Evolutionary conservation across 352 stramenopile genomes (phyloP), one percentile per base, ranked within the genome.

Genomic region (Globisporangium alternatum): DNA sequence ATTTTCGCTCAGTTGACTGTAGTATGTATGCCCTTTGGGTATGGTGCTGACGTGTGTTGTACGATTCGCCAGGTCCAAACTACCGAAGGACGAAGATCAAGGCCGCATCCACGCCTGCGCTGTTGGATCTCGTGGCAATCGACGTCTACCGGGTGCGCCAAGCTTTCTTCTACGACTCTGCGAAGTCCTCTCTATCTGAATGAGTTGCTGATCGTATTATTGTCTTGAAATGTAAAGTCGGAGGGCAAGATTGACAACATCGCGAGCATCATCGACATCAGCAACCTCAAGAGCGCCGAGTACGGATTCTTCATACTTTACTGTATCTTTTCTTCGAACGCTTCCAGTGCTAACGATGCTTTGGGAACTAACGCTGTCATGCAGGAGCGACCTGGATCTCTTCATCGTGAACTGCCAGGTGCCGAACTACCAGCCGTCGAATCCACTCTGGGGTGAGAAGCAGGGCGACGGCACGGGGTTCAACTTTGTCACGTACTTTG

Each of bases 351-450:
- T 48, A 21, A 48, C 43, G 22, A 22, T 25, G n/a, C 31, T 60
- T 22, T 60, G 39, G 5, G 19, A 48, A 48, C 9, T 6, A 41
- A 1, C 49, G 17, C n/a, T 65, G 5, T 10, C 22, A 19, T n/a
- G 3, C 45, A 81, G 71, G 43, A 65, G 55, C 28, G 56, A 71
- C 4, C 57, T 88, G 15, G 85, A 94, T 52, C 63, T 94, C 6
- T 85, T 94, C 52, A 83, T 94, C 31, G 81, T 94, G 21, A 94
- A 92, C 60, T 94, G 83, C 52, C 85, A 94, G 75, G 85, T 94
- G 25, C 85, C 85, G n/a, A 88, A 77, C 41, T 94, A 94, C 39
- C 75, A 89, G 43, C 85, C 85, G 10, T 87, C 83, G n/a, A 94
- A 94, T 67, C 85, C 85, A 10, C 62, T 94, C 30, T 94, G 85